Evolutionary conservation across 257 asterid species (phyloP), one percentile per base, ranked within the genome.

Genomic region (Nicotiana paniculata): DNA sequence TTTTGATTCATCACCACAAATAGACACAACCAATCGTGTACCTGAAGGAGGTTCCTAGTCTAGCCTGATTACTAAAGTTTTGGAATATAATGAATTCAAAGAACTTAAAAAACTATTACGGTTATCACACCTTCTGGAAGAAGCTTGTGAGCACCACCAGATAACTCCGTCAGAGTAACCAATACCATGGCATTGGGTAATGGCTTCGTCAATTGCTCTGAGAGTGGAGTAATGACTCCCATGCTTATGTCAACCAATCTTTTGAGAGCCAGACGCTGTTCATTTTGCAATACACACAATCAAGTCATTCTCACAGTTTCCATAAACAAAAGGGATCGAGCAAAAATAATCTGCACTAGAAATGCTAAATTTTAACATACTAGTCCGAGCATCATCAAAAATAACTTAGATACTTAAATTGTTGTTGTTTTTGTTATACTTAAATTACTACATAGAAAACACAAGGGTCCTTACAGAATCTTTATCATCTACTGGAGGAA

Each of bases 221-320:
- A 92, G 51, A 96, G 84, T 79, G 99, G 98, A 82, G 97, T 86
- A 88, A 96, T 96, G 64, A 96, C 93, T 87, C 99, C 99, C 98
- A 96, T 92, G 87, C 98, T 96, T 43, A 94, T 84, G 80, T 96
- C 98, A 82, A 96, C 86, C 93, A 94, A 81, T 79, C 99, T 88
- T 82, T 94, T 94, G 82, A 96, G 97, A 82, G 98, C 97, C 79
- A 94, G 87, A 67, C 95, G 90, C 99, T 96, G 93, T 79, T 86
- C 82, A 90, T 69, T 61, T 76, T 35, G 81, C 39, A 82, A 16
- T 1, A 48, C 85, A 69, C 46, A 77, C 32, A 54, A 86, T 84
- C 46, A 62, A 66, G 70, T 88, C 85, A 89, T 53, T 81, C 70
- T 32, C 77, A 79, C 76, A 82, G 66, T 54, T 63, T 16, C 13